phyloP scores from a whole-genome alignment of 2,329 filamentous ascomycete genomes.

The Nigrograna mackinnonii region DNA sequence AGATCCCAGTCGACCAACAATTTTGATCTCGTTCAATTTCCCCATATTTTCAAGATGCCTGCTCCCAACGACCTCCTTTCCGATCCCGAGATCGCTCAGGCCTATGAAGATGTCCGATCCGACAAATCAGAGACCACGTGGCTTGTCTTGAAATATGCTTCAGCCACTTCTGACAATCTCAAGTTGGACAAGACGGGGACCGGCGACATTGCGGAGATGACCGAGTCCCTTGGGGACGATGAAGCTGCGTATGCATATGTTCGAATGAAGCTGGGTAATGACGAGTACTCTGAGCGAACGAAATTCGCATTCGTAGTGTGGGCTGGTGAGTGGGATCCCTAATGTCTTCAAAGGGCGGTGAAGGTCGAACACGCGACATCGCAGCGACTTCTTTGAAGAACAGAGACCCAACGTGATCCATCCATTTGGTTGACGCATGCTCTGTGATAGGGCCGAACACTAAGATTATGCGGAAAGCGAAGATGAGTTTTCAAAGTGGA shows the following conservation, averaged over 20 bases:
- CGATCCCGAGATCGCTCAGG: conserved; percentile 61
- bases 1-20: too few relatives aligned
- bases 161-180: conserved; percentile 60
- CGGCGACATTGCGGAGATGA: conserved; percentile 64
- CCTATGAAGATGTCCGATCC: conserved; percentile 69
- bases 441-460: conserved; percentile 50
- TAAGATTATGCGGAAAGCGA: conserved; percentile 71
- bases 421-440: too few relatives aligned
- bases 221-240: conserved; percentile 57
- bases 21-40: too few relatives aligned
- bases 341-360: too few relatives aligned
- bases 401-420: too few relatives aligned
- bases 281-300: conserved; percentile 68
- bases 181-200: conserved; percentile 60
- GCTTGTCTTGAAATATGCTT: conserved; percentile 67
- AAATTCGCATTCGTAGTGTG: conserved; percentile 72
- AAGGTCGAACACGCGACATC: too few relatives aligned
- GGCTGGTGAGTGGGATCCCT: conserved; percentile 61
- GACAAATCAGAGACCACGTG: conserved; percentile 70
- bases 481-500: conserved; percentile 69
- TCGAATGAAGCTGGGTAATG: conserved; percentile 66
- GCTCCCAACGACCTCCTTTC: conserved; percentile 31
- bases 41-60: conserved; percentile 26
- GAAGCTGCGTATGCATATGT: conserved; percentile 69
- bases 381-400: too few relatives aligned